Evolutionary conservation across 305 asterid genomes (phyloP).

Genomic region (Withania somnifera): DNA sequence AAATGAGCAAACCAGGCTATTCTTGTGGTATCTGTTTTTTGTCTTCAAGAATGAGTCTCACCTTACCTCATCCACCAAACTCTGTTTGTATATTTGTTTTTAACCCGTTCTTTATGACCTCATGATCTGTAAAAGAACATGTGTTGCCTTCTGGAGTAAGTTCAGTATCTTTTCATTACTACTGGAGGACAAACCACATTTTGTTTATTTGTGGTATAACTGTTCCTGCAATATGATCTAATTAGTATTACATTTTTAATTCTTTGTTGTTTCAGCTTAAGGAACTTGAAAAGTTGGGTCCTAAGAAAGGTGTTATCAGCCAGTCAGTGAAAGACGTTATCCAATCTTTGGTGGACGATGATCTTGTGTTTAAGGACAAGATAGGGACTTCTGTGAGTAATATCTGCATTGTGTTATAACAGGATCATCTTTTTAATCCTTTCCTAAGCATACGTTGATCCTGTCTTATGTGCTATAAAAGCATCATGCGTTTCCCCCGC

Average conservation of each 20-base stretch:
- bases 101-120: not conserved
- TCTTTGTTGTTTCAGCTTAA: slow-evolving; percentile 42
- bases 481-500: not conserved
- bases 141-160: not conserved
- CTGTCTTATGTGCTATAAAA: not conserved
- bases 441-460: slow-evolving; percentile 3
- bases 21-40: not conserved
- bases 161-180: not conserved
- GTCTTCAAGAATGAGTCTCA: not conserved
- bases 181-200: not conserved
- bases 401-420: slow-evolving; percentile 6
- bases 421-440: not conserved
- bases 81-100: not conserved
- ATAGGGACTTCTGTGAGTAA: slow-evolving; percentile 93
- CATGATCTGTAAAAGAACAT: not conserved
- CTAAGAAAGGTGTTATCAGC: slow-evolving; percentile 85
- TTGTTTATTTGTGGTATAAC: not conserved
- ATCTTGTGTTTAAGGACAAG: slow-evolving; percentile 90
- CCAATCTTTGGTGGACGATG: slow-evolving; percentile 86
- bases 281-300: slow-evolving; percentile 89
- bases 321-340: slow-evolving; percentile 92
- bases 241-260: not conserved
- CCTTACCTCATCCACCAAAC: not conserved
- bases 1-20: not conserved
- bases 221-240: not conserved